Base-by-base conservation (phyloP, 495 filamentous ascomycete species). In the Staphylotrichum tortipilum region DNA sequence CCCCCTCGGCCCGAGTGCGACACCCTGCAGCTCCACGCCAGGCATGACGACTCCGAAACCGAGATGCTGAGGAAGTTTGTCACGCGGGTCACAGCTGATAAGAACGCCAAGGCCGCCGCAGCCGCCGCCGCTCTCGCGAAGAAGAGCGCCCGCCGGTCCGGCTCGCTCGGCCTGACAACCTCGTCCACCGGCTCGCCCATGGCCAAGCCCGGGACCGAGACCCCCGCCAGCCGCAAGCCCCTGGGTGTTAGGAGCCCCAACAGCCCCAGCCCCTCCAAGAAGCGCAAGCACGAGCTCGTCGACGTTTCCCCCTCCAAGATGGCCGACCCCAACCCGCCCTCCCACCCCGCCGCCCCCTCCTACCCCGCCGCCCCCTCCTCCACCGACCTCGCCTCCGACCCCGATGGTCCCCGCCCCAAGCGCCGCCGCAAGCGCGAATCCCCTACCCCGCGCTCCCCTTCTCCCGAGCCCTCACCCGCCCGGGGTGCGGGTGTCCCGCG, bases 61-160 rank as follows among this genome's bases (percentile, higher is more conserved):
- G 71, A 74, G 26, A 63, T 74, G 63, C 60, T 74, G 24, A 57
- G 68, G 11, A 66, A 68, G 34, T 74, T 74, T 55, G 65, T 74
- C 28, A 70, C 63, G 33, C 60, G 68, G 23, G 71, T 74, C 3
- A 61, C 67, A 40, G 71, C 69, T n/a, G 66, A 71, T 59, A 74
- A 71, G 54, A 64, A 52, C 49, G 58, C 61, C 35, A 61, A 61
- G 46, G 59, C 65, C 18, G 64, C 67, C 8, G 59, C 64, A 4
- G 60, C 60, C 7, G 58, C 60, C 10, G 53, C 55, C 9, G 50
- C 47, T 22, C 47, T 59, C 14, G 34, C 54, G 4, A 54, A 53
- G 29, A 59, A 60, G 48, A 44, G 33, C 1, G 15, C 51, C 2
- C 60, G 57, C 3, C 53, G 57, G 7, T 59, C 63, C 1, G 47